Conservation (phyloP, 352 stramenopile genomes). For the Globisporangium irregulare region DNA sequence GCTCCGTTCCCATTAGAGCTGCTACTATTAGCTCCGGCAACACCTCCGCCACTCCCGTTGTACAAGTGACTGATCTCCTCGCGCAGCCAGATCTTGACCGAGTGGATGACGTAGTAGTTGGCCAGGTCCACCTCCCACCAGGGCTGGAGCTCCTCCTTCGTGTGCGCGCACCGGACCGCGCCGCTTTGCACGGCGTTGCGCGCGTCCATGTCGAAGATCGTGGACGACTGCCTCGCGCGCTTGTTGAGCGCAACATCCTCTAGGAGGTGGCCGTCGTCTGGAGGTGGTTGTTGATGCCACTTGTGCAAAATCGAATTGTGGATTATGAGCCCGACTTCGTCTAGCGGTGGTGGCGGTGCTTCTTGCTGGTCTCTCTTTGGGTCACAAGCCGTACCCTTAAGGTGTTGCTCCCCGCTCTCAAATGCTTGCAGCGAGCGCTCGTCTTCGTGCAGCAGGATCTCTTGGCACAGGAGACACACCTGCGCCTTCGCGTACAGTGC, state of each 20-base stretch:
- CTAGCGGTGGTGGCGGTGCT: neutral
- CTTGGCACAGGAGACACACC: conserved; percentile 44
- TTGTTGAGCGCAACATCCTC: conserved; percentile 40
- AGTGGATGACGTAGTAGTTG: conserved; percentile 50
- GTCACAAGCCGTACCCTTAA: neutral
- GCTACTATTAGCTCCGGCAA: neutral
- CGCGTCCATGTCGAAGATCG: conserved; percentile 33
- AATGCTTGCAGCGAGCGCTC: conserved; percentile 10
- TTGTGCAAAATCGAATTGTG: conserved; percentile 30
- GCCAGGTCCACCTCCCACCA: conserved; percentile 58
- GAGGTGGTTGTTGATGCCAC: conserved; percentile 27
- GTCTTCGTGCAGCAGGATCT: conserved; percentile 39
- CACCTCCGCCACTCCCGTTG: neutral
- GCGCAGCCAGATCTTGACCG: conserved; percentile 41
- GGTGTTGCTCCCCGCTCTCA: neutral
- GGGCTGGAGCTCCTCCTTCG: conserved; percentile 46
- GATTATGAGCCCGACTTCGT: conserved; percentile 34
- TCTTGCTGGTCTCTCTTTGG: neutral
- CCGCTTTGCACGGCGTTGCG: conserved; percentile 33
- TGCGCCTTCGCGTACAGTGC: conserved; percentile 35
- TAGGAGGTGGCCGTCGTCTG: conserved; percentile 17
- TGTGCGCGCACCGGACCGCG: conserved; percentile 32
- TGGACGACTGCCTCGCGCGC: conserved; percentile 44
- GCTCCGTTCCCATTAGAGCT: neutral
- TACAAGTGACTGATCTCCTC: conserved; percentile 38